Evolutionary conservation across 176 grass and related monocot species (phyloP).

Genomic region (Carex cristatella): DNA sequence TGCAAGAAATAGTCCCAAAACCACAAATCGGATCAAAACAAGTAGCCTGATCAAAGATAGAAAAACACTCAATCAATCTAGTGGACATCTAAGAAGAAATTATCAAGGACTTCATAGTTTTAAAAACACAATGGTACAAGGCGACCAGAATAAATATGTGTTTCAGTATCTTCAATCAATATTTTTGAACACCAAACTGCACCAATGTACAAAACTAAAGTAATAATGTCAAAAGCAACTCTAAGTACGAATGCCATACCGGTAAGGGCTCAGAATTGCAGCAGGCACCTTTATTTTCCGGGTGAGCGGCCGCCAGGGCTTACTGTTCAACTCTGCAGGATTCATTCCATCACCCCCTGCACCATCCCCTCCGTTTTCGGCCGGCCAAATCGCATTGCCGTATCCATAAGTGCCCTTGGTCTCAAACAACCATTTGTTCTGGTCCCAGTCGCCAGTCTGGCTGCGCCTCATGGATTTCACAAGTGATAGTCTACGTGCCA

Average conservation of each 20-base stretch:
- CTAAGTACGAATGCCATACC: conserved; percentile 30
- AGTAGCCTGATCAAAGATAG: conserved; percentile 54
- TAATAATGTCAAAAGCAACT: neutral
- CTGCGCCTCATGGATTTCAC: conserved; percentile 70
- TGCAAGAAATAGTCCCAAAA: conserved; percentile 62
- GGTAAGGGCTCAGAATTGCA: conserved; percentile 77
- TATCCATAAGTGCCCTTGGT: conserved; percentile 94
- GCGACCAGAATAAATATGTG: neutral
- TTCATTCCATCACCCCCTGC: conserved; percentile 33
- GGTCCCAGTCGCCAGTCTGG: conserved; percentile 92
- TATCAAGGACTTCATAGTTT: neutral
- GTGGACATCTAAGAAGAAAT: neutral
- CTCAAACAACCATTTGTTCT: conserved; percentile 92
- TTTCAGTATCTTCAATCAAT: neutral
- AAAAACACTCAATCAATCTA: neutral
- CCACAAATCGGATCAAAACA: conserved; percentile 58
- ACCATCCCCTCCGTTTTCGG: conserved; percentile 57
- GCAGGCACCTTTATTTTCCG: conserved; percentile 75
- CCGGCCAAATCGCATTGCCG: conserved; percentile 96
- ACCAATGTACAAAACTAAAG: conserved; percentile 1
- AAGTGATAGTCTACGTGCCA: conserved; percentile 72
- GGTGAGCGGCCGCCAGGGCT: conserved; percentile 91
- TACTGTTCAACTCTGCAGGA: conserved; percentile 60
- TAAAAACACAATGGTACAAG: neutral
- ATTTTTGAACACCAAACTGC: neutral